These are phyloP conservation scores for Boletus sp. DNA, from an alignment of 768 basidiomycete species.

Conservation along the genomic window DNA sequence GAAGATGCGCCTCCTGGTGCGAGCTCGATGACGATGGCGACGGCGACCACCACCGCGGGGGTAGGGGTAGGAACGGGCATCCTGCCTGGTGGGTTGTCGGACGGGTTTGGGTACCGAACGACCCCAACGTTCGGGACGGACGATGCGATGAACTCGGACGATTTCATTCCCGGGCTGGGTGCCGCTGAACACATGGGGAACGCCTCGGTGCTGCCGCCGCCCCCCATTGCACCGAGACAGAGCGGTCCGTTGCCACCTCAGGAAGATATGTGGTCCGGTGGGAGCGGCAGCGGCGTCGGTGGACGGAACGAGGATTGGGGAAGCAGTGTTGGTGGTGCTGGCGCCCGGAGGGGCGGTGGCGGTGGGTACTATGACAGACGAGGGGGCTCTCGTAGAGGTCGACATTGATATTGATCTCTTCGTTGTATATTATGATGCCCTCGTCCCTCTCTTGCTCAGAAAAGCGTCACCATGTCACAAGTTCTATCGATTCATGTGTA, in stretches of 20 bases:
- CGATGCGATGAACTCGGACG: constrained; percentile 42
- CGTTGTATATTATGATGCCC: neutral
- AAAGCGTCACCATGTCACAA: neutral
- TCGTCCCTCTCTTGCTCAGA: neutral
- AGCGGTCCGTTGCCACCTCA: constrained; percentile 43
- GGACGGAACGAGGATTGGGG: constrained; percentile 38
- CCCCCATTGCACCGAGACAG: constrained; percentile 31
- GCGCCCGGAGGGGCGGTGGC: constrained; percentile 24
- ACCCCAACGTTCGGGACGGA: constrained; percentile 22
- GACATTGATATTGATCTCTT: constrained; percentile 13
- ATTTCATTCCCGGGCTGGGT: constrained; percentile 65
- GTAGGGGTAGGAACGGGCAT: constrained; percentile 1
- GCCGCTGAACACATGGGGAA: constrained; percentile 29
- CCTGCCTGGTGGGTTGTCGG: constrained; percentile 16
- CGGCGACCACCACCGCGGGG: neutral
- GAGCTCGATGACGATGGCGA: neutral
- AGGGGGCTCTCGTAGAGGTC: constrained; percentile 25
- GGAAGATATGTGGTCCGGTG: constrained; percentile 47
- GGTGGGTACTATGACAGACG: constrained; percentile 32
- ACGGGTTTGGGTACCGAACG: constrained; percentile 25
- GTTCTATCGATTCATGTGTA: constrained; percentile 5
- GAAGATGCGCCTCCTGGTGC: constrained; percentile 32
- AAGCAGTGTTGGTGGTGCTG: constrained; percentile 31
- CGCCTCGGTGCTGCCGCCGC: neutral
- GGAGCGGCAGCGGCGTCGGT: constrained; percentile 25